phyloP scores from a whole-genome alignment of 2,329 filamentous ascomycete genomes.

The Diaporthe batatas region DNA sequence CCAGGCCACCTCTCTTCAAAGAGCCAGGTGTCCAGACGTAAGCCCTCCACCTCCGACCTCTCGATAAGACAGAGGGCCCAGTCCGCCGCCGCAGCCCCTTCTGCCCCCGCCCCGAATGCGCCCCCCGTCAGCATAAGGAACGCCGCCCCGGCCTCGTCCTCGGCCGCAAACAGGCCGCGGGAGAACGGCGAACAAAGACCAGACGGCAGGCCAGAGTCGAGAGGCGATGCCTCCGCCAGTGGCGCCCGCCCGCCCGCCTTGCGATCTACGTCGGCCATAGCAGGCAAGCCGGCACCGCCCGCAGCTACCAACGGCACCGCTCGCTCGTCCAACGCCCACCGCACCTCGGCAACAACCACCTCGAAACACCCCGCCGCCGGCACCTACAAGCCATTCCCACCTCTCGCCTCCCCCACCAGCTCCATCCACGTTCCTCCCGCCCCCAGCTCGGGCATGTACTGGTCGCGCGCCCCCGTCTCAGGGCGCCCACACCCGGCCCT shows the following conservation, averaged over 20 bases:
- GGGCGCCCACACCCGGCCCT: constrained; percentile 72
- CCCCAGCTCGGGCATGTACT: constrained; percentile 80
- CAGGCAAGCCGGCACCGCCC: constrained; percentile 49
- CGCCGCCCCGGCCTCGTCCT: constrained; percentile 37
- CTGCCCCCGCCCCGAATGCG: constrained; percentile 47
- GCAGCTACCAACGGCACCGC: constrained; percentile 44
- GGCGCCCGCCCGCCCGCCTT: constrained; percentile 59
- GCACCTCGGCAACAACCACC: constrained; percentile 35
- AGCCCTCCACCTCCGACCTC: constrained; percentile 60
- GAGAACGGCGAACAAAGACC: constrained; percentile 45
- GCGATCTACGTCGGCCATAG: constrained; percentile 68
- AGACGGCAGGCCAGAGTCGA: constrained; percentile 47
- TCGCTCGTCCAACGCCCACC: constrained; percentile 26
- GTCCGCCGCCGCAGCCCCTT: constrained; percentile 55
- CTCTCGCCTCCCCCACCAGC: constrained; percentile 67
- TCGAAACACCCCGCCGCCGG: constrained; percentile 46
- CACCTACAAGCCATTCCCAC: constrained; percentile 65
- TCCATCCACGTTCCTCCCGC: constrained; percentile 72
- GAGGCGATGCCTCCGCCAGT: constrained; percentile 47
- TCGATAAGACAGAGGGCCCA: constrained; percentile 66
- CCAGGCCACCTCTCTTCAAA: constrained; percentile 72
- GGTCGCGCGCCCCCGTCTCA: constrained; percentile 75
- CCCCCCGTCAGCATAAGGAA: constrained; percentile 39
- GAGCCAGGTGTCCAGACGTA: constrained; percentile 65
- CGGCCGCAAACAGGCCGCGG: constrained; percentile 34